A percentile compares a stretch with the other conserved stretches of the same genome.
Evolutionary conservation across 2,329 filamentous ascomycete species (phyloP).

Genomic region (Hypoxylon sp.): DNA sequence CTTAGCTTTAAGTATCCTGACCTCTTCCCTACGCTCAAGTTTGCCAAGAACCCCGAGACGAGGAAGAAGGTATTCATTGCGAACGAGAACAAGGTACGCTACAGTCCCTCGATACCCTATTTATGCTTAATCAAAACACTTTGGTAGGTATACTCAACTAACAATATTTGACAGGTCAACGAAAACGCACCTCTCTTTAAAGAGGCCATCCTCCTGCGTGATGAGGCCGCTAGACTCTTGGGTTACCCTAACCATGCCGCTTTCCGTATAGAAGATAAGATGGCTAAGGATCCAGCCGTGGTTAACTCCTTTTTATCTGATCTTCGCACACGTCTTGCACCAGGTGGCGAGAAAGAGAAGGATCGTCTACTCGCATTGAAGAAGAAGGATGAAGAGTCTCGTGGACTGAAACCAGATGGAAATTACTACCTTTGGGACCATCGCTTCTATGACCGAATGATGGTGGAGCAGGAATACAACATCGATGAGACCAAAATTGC

Average conservation of each 20-base stretch:
- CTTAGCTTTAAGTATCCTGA: slow-evolving; percentile 89
- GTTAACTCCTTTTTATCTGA: slow-evolving; percentile 82
- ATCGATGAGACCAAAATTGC: slow-evolving; percentile 85
- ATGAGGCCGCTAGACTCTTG: slow-evolving; percentile 82
- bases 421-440: slow-evolving; percentile 89
- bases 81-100: slow-evolving; percentile 81
- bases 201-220: slow-evolving; percentile 80
- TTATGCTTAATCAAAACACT: not conserved
- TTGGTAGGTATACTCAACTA: slow-evolving; percentile 33
- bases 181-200: slow-evolving; percentile 81
- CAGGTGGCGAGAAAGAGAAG: slow-evolving; percentile 80
- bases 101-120: no score
- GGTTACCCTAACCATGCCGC: slow-evolving; percentile 84
- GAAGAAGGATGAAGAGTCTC: slow-evolving; percentile 75
- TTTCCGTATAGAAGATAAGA: slow-evolving; percentile 85
- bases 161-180: slow-evolving; percentile 65
- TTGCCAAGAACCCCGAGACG: slow-evolving; percentile 78
- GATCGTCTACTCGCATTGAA: slow-evolving; percentile 80
- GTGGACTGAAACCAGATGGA: slow-evolving; percentile 72
- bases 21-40: slow-evolving; percentile 83
- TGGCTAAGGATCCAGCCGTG: slow-evolving; percentile 82
- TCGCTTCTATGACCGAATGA: slow-evolving; percentile 83
- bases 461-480: slow-evolving; percentile 84
- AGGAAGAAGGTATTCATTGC: slow-evolving; percentile 78
- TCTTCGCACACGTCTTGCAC: slow-evolving; percentile 75